Evolutionary conservation across 139 green algal species (phyloP), one percentile per base, ranked within the genome.

Genomic region (Micractinium conductrix): DNA sequence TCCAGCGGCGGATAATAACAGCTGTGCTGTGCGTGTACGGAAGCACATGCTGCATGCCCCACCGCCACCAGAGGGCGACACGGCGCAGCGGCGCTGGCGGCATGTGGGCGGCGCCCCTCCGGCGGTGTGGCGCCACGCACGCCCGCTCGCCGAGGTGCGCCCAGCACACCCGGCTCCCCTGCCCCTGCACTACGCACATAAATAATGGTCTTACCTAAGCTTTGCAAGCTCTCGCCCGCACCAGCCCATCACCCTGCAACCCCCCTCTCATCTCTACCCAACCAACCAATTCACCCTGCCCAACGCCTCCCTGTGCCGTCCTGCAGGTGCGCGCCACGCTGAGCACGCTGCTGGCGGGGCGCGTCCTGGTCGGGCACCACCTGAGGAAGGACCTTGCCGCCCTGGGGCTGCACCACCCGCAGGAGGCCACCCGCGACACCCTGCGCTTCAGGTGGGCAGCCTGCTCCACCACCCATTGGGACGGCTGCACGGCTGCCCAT

Each of bases 291-390:
- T n/a, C n/a, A n/a, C n/a, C n/a, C n/a, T n/a, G n/a, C n/a, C n/a
- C n/a, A n/a, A n/a, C n/a, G n/a, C n/a, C n/a, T n/a, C n/a, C n/a
- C n/a, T n/a, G n/a, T n/a, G n/a, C n/a, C n/a, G n/a, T n/a, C n/a
- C n/a, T n/a, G n/a, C n/a, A n/a, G n/a, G n/a, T n/a, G n/a, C n/a
- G n/a, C n/a, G n/a, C n/a, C n/a, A n/a, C n/a, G 33, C 35, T 90
- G 53, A 40, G 22, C 55, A 58, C 42, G 12, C 48, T 53, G 48
- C 40, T 78, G n/a, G 28, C 28, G 30, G 74, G 87, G 35, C 48
- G 74, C 28, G 28, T 85, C 19, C 74, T 90, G 45, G 87, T 90
- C 21, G 87, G 87, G 26, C 87, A 90, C 70, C 84, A 89, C 78
- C 68, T 90, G 35, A 33, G 28, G 26, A 82, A 90, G 58, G 87